phyloP scores from a whole-genome alignment of 2,329 filamentous ascomycete species.

The Thielaviopsis euricoi region DNA sequence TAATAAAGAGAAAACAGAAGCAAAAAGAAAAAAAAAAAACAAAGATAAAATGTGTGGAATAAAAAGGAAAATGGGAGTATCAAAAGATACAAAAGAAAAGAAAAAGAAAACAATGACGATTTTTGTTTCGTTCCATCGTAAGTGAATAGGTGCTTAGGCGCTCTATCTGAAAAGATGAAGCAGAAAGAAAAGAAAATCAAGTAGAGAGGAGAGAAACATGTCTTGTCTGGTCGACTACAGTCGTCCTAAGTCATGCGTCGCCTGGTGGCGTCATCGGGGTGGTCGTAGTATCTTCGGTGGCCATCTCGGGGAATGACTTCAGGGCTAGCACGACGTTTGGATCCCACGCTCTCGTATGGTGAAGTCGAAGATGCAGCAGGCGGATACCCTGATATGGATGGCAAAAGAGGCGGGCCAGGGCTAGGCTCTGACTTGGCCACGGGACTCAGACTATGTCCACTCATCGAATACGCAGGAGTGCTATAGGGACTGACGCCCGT shows the following conservation, averaged over 20 bases:
- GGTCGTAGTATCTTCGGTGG: slow-evolving; percentile 14
- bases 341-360: slow-evolving; percentile 23
- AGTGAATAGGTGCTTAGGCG: not conserved
- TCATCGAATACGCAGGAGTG: slow-evolving; percentile 36
- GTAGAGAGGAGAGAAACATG: slow-evolving; percentile 1
- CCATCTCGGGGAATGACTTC: slow-evolving; percentile 29
- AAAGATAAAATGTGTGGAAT: not conserved
- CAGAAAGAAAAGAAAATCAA: slow-evolving; percentile 3
- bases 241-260: slow-evolving; percentile 8
- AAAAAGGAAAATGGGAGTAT: not conserved
- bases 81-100: not conserved
- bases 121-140: not conserved
- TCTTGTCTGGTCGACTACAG: not conserved
- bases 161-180: not conserved
- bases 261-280: slow-evolving; percentile 7
- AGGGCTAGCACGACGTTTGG: slow-evolving; percentile 36
- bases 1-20: not conserved
- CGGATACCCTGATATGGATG: slow-evolving; percentile 20
- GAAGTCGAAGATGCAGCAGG: slow-evolving; percentile 1
- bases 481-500: slow-evolving; percentile 46
- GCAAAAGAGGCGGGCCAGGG: slow-evolving; percentile 23
- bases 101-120: not conserved
- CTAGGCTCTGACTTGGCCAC: slow-evolving; percentile 25
- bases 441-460: slow-evolving; percentile 16
- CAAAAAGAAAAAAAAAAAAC: slow-evolving; percentile 2